phyloP scores from a whole-genome alignment of 1,284 basidiomycete species.

The Leccinum solheimii region DNA sequence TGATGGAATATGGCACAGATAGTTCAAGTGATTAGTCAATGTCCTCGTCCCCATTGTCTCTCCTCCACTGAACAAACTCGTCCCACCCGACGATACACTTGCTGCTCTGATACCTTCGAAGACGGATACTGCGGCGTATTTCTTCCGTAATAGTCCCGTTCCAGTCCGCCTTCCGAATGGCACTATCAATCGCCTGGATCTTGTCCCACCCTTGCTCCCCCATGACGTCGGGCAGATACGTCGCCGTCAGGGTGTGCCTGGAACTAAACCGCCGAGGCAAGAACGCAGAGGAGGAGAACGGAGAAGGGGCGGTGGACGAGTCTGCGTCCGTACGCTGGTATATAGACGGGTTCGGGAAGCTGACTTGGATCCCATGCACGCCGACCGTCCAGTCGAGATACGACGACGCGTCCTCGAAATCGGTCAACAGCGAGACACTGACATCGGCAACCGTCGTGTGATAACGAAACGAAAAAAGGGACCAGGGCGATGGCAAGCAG shows the following conservation, averaged over 20 bases:
- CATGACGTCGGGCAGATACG: conserved; percentile 93
- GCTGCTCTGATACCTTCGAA: conserved; percentile 86
- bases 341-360: conserved; percentile 76
- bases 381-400: conserved; percentile 95
- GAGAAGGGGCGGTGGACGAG: conserved; percentile 55
- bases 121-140: conserved; percentile 71
- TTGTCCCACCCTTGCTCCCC: conserved; percentile 93
- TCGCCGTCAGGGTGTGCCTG: conserved; percentile 74
- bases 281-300: conserved; percentile 59
- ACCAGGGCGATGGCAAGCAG: too few species aligned
- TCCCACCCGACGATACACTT: conserved; percentile 72
- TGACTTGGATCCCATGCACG: conserved; percentile 89
- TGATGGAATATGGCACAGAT: background rate
- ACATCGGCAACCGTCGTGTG: background rate
- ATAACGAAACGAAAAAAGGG: background rate
- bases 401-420: conserved; percentile 83
- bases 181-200: conserved; percentile 85
- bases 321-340: conserved; percentile 42
- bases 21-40: conserved; percentile 12
- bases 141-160: conserved; percentile 81
- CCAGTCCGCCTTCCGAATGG: conserved; percentile 93
- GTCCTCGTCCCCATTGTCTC: conserved; percentile 42
- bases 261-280: conserved; percentile 53
- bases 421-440: conserved; percentile 86
- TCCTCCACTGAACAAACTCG: conserved; percentile 77